Evolutionary conservation across 768 basidiomycete genomes (phyloP), one percentile per base, ranked within the genome.

Genomic region (Tricholoma matsutake): DNA sequence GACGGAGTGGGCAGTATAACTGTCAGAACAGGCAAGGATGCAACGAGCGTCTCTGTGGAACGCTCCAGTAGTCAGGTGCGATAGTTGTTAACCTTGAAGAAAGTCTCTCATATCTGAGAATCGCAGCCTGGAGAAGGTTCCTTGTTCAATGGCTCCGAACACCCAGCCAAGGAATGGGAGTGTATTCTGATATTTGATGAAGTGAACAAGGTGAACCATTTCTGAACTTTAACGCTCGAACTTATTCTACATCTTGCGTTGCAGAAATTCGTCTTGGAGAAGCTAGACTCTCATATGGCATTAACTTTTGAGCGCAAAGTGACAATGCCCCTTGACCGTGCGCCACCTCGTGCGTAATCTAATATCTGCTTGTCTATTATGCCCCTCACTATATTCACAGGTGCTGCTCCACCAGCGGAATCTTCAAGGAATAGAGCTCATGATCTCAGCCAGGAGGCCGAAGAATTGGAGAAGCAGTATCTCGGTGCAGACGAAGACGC

Each of bases 161-260:
- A 76, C 14, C 72, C 81, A 1, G 81, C 86, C 6, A 88, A 85
- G 68, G 88, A 91, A 51, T 79, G 80, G 65, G 89, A 92, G 55
- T 94, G 91, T 64, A 83, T 92, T 6, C 78, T 94, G 41, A 87
- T 93, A 49, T 93, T 87, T 66, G 91, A 94, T 69, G 89, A 90
- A 67, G 87, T 85, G 57, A 78, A 82, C 53, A 84, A 84, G 64
- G 91, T 89, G 69, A 70, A 84, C 75, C 32, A 57, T 45, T 51
- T 41, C 37, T 55, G 54, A 22, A 35, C 20, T 49, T n/a, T 10
- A 22, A 7, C n/a, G 32, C 10, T 58, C 34, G 7, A n/a, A 57
- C 18, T 16, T 16, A 32, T 32, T 2, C 28, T 57, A 65, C n/a
- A 63, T 58, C 54, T 55, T 28, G 9, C 13, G 22, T 55, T 34